These are phyloP conservation scores for Dioscorea alata DNA, from an alignment of 106 monocot genomes.

Conservation along the genomic window DNA sequence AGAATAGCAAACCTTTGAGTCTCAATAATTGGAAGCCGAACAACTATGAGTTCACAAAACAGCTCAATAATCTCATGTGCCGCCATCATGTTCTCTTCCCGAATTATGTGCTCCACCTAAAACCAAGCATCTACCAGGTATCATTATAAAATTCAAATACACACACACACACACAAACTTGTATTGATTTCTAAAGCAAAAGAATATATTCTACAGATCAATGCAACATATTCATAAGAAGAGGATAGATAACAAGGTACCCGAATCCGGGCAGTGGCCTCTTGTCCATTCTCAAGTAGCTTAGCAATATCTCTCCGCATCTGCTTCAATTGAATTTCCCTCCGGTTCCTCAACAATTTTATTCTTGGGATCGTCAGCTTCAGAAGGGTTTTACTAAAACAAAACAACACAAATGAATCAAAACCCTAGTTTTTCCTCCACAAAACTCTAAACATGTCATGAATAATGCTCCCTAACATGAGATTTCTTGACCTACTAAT, in stretches of 20 bases:
- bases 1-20: constrained; percentile 50
- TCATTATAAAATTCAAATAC: no score
- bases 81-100: constrained; percentile 99
- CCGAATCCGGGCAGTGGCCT: constrained; percentile 92
- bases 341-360: constrained; percentile 84
- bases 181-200: not conserved
- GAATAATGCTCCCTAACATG: not conserved
- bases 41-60: constrained; percentile 85
- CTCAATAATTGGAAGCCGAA: constrained; percentile 93
- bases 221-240: not conserved
- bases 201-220: not conserved
- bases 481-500: not conserved
- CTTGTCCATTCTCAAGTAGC: constrained; percentile 88
- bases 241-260: constrained; percentile 20
- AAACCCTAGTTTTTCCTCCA: not conserved
- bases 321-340: constrained; percentile 90
- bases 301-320: constrained; percentile 95
- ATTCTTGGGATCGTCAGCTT: constrained; percentile 95
- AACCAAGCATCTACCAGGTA: not conserved
- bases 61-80: constrained; percentile 96
- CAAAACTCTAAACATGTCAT: not conserved
- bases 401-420: not conserved
- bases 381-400: constrained; percentile 83
- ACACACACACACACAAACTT: not conserved
- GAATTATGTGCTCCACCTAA: constrained; percentile 95